Evolutionary conservation across 352 stramenopile species (phyloP).

Genomic region (Phytophthora idaei): DNA sequence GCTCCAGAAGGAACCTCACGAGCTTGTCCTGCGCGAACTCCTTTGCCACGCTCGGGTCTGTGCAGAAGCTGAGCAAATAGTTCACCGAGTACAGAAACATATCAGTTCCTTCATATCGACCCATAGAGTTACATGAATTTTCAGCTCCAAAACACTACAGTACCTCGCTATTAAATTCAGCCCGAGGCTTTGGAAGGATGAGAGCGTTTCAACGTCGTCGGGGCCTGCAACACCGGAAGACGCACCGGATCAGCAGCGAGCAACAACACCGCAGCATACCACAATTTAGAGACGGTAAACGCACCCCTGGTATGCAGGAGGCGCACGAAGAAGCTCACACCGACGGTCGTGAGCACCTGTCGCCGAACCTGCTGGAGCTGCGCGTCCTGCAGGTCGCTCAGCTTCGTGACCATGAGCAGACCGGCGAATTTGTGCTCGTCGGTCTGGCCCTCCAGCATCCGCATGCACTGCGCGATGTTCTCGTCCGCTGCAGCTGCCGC

Average conservation of each 20-base stretch:
- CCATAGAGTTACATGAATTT: not conserved
- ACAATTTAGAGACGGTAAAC: not conserved
- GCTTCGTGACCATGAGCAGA: constrained; percentile 88
- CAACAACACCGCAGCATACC: not conserved
- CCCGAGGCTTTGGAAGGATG: constrained; percentile 76
- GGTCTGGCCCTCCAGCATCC: constrained; percentile 66
- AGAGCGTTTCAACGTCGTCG: constrained; percentile 53
- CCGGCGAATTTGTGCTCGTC: constrained; percentile 90
- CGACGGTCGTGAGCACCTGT: constrained; percentile 69
- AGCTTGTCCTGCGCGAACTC: constrained; percentile 75
- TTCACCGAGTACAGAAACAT: constrained; percentile 7
- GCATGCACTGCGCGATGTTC: constrained; percentile 65
- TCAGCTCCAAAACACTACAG: not conserved
- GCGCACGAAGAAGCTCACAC: constrained; percentile 75
- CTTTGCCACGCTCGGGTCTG: constrained; percentile 48
- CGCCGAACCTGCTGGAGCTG: constrained; percentile 56
- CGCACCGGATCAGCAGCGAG: not conserved
- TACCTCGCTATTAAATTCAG: constrained; percentile 86
- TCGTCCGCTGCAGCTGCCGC: constrained; percentile 16
- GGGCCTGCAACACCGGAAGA: constrained; percentile 38
- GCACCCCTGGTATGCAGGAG: constrained; percentile 79
- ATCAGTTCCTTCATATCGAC: not conserved
- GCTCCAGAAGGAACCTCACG: constrained; percentile 58
- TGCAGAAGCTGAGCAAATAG: constrained; percentile 59
- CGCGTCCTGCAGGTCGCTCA: constrained; percentile 48